Percentiles rank a stretch among this genome's conserved stretches.
Evolutionary conservation across 1,139 yeast species (phyloP).

Genomic region (Candida frijolesensis): DNA sequence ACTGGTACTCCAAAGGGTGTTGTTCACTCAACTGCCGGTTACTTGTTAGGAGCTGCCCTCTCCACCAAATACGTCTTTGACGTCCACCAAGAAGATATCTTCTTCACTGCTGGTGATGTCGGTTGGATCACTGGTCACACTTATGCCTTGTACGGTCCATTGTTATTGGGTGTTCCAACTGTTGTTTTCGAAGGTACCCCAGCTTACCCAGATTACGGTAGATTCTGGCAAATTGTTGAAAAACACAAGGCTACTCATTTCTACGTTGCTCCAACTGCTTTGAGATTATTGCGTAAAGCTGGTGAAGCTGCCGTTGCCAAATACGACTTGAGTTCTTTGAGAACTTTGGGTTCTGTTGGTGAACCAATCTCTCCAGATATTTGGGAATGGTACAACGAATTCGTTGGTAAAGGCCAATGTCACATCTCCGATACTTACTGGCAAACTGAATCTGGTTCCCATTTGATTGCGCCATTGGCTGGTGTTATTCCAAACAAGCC

Average conservation of each 20-base stretch:
- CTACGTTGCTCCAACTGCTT: conserved; percentile 89
- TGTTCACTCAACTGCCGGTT: conserved; percentile 79
- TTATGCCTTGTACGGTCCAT: conserved; percentile 80
- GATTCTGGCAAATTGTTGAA: conserved; percentile 86
- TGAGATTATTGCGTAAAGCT: conserved; percentile 80
- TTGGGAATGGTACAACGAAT: conserved; percentile 89
- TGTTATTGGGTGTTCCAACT: conserved; percentile 76
- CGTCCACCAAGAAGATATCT: conserved; percentile 67
- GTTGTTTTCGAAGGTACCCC: conserved; percentile 88
- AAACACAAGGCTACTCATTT: conserved; percentile 77
- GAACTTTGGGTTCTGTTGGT: conserved; percentile 85
- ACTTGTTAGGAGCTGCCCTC: conserved; percentile 67
- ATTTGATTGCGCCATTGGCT: conserved; percentile 70
- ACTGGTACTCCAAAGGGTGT: conserved; percentile 74
- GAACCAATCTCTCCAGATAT: conserved; percentile 93
- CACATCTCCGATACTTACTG: conserved; percentile 81
- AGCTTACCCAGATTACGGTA: conserved; percentile 75
- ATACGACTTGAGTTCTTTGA: conserved; percentile 63
- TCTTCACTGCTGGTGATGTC: conserved; percentile 85
- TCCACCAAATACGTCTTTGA: conserved; percentile 78
- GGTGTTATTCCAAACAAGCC: conserved; percentile 77
- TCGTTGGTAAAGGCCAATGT: conserved; percentile 73
- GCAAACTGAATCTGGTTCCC: conserved; percentile 85
- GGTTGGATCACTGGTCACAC: conserved; percentile 93
- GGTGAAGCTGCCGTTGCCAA: conserved; percentile 69